These are phyloP conservation scores for Oryza nivara DNA, from an alignment of 176 grass and related monocot species.

Conservation along the genomic window DNA sequence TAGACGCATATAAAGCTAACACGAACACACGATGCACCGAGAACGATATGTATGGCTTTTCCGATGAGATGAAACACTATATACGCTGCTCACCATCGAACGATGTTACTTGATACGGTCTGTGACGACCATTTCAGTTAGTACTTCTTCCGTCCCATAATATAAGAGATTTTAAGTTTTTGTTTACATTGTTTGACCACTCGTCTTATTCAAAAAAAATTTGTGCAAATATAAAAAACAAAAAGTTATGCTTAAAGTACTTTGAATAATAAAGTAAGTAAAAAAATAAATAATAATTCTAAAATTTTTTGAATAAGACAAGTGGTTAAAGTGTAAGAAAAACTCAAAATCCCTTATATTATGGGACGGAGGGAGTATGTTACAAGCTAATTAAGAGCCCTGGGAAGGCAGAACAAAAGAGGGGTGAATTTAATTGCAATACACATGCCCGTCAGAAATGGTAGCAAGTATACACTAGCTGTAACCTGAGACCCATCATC, in stretches of 20 bases:
- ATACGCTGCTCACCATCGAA: background rate
- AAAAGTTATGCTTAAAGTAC: no score
- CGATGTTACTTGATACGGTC: background rate
- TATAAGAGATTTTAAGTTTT: no score
- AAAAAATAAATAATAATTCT: no score
- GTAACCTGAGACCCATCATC: constrained; percentile 8
- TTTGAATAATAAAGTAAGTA: no score
- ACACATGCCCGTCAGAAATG: constrained; percentile 31
- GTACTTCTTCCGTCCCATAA: no score
- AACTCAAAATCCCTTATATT: no score
- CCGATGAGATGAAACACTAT: background rate
- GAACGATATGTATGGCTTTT: background rate
- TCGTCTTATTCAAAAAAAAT: no score
- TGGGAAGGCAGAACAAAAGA: constrained; percentile 6
- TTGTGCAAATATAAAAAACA: no score
- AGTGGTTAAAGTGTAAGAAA: no score
- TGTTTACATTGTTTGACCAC: no score
- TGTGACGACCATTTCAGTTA: background rate
- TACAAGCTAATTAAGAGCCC: constrained; percentile 11
- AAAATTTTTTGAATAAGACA: no score
- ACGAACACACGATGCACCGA: background rate
- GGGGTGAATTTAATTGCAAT: constrained; percentile 15
- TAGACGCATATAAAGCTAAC: background rate
- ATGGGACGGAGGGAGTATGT: background rate
- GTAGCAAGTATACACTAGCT: constrained; percentile 37